Evolutionary conservation across 225 moss, liverwort and hornwort genomes (phyloP), one percentile per base, ranked within the genome.

Genomic region (Climacium dendroides): DNA sequence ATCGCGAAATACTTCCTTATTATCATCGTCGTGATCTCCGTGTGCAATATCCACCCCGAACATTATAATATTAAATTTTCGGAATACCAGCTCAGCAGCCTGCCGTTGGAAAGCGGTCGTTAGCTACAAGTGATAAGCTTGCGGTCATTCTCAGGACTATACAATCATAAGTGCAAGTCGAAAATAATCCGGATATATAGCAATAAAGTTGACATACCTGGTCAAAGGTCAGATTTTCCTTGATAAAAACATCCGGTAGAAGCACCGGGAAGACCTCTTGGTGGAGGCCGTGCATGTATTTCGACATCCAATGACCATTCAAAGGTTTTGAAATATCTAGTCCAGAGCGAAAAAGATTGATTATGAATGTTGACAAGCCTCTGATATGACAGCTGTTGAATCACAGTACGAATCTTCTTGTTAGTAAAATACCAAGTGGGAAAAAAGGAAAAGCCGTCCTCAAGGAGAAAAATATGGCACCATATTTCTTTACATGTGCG

Each of bases 271-370:
- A 97, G 35, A 97, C 93, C 86, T 94, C 95, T 85, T 96, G 96
- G 90, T 91, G 96, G 39, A 97, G 90, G 74, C 97, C 97, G 83
- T 97, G 96, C 91, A 94, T 91, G 83, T 97, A 97, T 86, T 97
- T 95, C 89, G 92, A 90, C 92, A 97, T 91, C 97, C 97, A 96
- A 57, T 93, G 95, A 39, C 95, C 97, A 50, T 89, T 85, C 89
- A 95, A 87, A 47, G 96, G 95, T 82, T 95, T 97, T 82, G 93
- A 92, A 81, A 97, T 87, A 67, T 93, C 89, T 69, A 97, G 89
- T 78, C 97, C 97, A 85, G 96, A 95, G 58, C 95, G 93, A 59
- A 98, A 98, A 37, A 97, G 95, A 87, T 98, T 98, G 48, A 96
- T 87, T 59, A 98, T 58, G 53, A 98, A 97, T 66, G 98, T 98